phyloP scores from a whole-genome alignment of 148 eudicot genomes.

The Fagopyrum esculentum region DNA sequence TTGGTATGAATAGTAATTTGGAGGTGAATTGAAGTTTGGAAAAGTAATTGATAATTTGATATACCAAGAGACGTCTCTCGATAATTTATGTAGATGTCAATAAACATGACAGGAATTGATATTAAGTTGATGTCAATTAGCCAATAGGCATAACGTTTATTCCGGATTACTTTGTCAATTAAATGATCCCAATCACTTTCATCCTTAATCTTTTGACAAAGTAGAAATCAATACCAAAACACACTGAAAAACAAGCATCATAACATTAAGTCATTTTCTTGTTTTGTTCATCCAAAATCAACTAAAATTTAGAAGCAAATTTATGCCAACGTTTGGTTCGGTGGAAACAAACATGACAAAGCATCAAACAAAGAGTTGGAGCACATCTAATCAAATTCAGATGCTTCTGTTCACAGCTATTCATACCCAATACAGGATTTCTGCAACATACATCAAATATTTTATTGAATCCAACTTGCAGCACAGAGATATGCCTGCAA shows the following conservation, averaged over 20 bases:
- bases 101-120: not conserved
- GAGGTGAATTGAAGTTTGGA: not conserved
- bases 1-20: not conserved
- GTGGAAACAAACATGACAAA: not conserved
- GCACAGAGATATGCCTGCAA: not conserved
- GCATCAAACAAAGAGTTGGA: not conserved
- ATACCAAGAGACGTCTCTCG: not conserved
- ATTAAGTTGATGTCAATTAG: not conserved
- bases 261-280: not conserved
- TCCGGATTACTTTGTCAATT: not conserved
- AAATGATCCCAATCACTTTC: not conserved
- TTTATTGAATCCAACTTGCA: not conserved
- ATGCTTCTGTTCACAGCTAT: not conserved
- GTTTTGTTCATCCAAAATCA: not conserved
- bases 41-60: not conserved
- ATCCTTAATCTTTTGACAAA: not conserved
- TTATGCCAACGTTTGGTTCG: not conserved
- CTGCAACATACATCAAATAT: not conserved
- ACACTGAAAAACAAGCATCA: not conserved
- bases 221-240: not conserved
- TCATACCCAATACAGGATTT: not conserved
- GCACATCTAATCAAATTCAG: constrained; percentile 5
- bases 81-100: not conserved
- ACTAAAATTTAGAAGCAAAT: constrained; percentile 4
- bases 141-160: too few species aligned